Evolutionary conservation across 495 filamentous ascomycete genomes (phyloP).

Genomic region (Penicillium odoratum): DNA sequence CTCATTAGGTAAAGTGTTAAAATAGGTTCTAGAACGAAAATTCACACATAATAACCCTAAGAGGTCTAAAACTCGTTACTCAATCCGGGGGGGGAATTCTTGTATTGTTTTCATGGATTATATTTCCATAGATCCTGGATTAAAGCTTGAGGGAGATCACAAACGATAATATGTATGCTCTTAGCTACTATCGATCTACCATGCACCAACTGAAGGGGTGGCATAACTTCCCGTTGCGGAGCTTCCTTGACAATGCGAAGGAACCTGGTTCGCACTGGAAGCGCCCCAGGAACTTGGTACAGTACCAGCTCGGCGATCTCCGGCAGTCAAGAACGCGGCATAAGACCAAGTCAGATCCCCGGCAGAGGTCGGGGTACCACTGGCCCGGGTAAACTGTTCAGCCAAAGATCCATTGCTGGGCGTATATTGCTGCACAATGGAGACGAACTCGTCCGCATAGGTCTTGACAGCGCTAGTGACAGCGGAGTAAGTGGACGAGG

Average conservation of each 20-base stretch:
- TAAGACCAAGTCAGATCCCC: constrained; percentile 64
- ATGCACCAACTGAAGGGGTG: constrained; percentile 12
- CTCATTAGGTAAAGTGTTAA: no score
- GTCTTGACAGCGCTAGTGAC: constrained; percentile 44
- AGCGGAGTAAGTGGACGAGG: constrained; percentile 37
- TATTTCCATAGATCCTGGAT: no score
- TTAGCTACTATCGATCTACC: constrained; percentile 2
- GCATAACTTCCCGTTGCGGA: constrained; percentile 15
- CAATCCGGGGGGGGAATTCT: no score
- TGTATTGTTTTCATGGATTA: no score
- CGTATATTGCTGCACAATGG: constrained; percentile 49
- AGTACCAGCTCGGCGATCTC: constrained; percentile 11
- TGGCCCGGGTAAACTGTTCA: constrained; percentile 60
- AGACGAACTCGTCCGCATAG: constrained; percentile 52
- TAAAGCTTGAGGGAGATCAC: no score
- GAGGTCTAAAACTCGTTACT: no score
- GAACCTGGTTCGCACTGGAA: constrained; percentile 12
- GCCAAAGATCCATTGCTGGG: constrained; percentile 53
- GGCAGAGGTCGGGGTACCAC: constrained; percentile 55
- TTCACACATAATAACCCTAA: no score
- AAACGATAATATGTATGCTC: not conserved
- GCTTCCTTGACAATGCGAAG: constrained; percentile 15
- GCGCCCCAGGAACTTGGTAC: constrained; percentile 19
- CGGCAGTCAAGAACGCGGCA: constrained; percentile 18
- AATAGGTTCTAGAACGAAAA: no score